phyloP scores from a whole-genome alignment of 495 filamentous ascomycete species.

The Hypoxylon trugodes region DNA sequence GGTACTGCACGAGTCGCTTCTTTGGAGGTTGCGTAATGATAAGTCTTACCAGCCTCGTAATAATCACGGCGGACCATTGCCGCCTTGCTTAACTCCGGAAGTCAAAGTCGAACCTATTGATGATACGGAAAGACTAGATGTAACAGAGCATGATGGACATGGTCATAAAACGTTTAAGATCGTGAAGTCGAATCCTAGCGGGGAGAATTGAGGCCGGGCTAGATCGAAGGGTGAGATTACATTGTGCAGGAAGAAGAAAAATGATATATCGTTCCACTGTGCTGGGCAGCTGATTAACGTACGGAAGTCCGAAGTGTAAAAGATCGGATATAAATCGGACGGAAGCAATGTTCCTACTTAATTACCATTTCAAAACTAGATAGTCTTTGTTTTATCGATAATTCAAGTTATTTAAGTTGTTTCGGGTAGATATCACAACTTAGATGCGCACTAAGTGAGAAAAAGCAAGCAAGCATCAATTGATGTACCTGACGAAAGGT shows the following conservation, averaged over 20 bases:
- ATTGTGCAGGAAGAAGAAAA: neutral
- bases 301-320: neutral
- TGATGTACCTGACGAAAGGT: constrained; percentile 3
- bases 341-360: neutral
- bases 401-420: neutral
- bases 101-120: constrained; percentile 6
- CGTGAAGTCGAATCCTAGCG: neutral
- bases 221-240: neutral
- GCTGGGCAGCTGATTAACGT: constrained; percentile 2
- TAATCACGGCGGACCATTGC: constrained; percentile 35
- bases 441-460: too few species aligned
- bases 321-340: too few species aligned
- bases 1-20: constrained; percentile 69
- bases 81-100: constrained; percentile 35
- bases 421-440: constrained; percentile 5
- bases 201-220: neutral
- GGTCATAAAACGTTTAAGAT: constrained; percentile 31
- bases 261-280: neutral
- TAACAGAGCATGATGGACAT: constrained; percentile 10
- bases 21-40: constrained; percentile 68
- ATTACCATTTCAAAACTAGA: too few species aligned
- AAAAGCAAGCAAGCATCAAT: too few species aligned
- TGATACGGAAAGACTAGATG: too few species aligned
- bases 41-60: constrained; percentile 71
- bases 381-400: constrained; percentile 7